Evolutionary conservation across 768 basidiomycete genomes (phyloP), one percentile per base, ranked within the genome.

Genomic region (Serendipita sp.): DNA sequence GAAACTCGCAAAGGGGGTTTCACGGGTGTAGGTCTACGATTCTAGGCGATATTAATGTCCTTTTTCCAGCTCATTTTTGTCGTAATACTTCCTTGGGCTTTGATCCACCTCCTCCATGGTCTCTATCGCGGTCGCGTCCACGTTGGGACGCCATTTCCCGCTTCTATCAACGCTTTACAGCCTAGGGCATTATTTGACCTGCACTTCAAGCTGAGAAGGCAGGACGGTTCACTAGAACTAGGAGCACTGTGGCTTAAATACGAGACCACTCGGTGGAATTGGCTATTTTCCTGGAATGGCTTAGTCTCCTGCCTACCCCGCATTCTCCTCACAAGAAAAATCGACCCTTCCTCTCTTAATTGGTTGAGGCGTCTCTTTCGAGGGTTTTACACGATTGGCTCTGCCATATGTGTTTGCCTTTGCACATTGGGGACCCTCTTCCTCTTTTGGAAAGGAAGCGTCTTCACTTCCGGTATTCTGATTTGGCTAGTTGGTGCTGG

Each of bases 211-310:
- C 38, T 38, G 38, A 38, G 14, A 14, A 38, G 38, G 14, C 38
- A 38, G 38, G 38, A 14, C 5, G 2, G 14, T 38, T 38, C 38
- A 38, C 5, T 48, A 7, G 53, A 58, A 24, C 22, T 58, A 26
- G 53, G 53, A 9, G 17, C 30, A 58, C n/a, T 58, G 28, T 58
- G 53, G 53, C 26, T 58, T 11, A 58, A 58, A 33, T 58, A 58
- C 53, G 53, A 58, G 33, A 58, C 53, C 24, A 58, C 20, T 13
- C 53, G 53, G 9, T 58, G 53, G 53, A 58, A 58, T 24, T 30
- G 24, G 53, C 33, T 58, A 13, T 58, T 58, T n/a, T 22, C 24
- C 14, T 24, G 13, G 17, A 26, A 11, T 28, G 9, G 17, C 17
- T 22, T 34, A 13, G 20, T 28, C 30, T 24, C 53, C 4, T 58